phyloP scores from a whole-genome alignment of 208 protist genomes.

The Crithidia mellificae region DNA sequence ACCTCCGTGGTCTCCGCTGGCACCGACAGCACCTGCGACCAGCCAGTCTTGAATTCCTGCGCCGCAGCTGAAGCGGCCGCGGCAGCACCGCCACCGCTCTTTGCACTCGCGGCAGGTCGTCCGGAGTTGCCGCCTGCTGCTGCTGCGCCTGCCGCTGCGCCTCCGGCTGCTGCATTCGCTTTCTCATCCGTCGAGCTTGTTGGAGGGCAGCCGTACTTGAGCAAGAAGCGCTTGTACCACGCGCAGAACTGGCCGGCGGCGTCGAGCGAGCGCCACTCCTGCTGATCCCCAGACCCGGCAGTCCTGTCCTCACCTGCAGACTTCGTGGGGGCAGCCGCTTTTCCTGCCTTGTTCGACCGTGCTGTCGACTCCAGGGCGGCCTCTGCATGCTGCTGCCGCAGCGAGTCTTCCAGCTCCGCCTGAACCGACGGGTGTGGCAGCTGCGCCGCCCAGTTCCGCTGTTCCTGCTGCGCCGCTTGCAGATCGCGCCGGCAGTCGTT shows the following conservation, averaged over 20 bases:
- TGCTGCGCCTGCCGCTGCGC: no score
- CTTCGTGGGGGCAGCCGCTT: not conserved
- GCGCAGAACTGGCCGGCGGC: slow-evolving; percentile 18
- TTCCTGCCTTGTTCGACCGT: slow-evolving; percentile 7
- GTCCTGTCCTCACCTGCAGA: not conserved
- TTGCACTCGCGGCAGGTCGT: not conserved
- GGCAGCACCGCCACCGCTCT: slow-evolving; percentile 12
- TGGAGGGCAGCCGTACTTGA: slow-evolving; percentile 26
- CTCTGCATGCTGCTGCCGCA: slow-evolving; percentile 18
- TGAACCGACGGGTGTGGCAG: slow-evolving; percentile 28
- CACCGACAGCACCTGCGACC: slow-evolving; percentile 19
- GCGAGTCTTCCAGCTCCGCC: slow-evolving; percentile 26
- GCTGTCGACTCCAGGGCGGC: slow-evolving; percentile 21
- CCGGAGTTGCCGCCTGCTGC: not conserved
- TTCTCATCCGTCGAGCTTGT: slow-evolving; percentile 4
- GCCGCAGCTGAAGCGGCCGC: slow-evolving; percentile 6
- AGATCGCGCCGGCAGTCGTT: slow-evolving; percentile 79
- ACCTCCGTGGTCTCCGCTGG: slow-evolving; percentile 10
- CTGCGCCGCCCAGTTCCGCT: slow-evolving; percentile 17
- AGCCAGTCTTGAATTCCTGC: slow-evolving; percentile 15
- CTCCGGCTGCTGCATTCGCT: not conserved
- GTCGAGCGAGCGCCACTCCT: slow-evolving; percentile 15
- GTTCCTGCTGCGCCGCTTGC: slow-evolving; percentile 32
- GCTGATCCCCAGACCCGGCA: slow-evolving; percentile 3
- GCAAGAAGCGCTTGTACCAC: slow-evolving; percentile 31